A percentile compares a stretch with the other conserved stretches of the same genome.
Evolutionary conservation across 129 eudicot species (phyloP).

Genomic region (Kitagawia praeruptora): DNA sequence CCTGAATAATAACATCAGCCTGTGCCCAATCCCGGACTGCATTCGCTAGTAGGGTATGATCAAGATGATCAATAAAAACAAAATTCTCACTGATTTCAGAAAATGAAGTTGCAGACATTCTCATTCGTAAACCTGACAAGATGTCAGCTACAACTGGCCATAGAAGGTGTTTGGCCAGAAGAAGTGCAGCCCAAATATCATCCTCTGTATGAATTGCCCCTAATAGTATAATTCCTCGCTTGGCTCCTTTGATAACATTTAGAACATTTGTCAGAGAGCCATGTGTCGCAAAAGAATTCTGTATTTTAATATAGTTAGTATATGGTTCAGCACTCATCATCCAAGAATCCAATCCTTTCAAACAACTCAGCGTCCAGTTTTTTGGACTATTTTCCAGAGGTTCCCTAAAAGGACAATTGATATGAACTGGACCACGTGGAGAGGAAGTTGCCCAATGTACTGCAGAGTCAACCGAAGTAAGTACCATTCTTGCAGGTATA

Average conservation of each 20-base stretch:
- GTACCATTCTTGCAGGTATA: constrained; percentile 73
- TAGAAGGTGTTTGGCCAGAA: constrained; percentile 64
- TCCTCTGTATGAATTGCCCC: constrained; percentile 67
- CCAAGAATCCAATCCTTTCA: constrained; percentile 73
- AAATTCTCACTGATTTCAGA: constrained; percentile 30
- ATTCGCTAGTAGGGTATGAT: constrained; percentile 57
- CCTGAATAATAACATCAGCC: constrained; percentile 86
- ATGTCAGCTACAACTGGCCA: constrained; percentile 89
- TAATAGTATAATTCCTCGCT: constrained; percentile 51
- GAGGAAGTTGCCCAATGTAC: constrained; percentile 56
- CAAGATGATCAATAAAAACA: constrained; percentile 81
- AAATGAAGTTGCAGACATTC: constrained; percentile 43
- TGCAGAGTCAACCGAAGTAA: constrained; percentile 81
- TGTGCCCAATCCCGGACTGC: constrained; percentile 47
- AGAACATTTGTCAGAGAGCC: constrained; percentile 40
- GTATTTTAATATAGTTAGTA: constrained; percentile 46
- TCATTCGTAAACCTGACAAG: constrained; percentile 77
- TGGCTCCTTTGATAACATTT: constrained; percentile 49
- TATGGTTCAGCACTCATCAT: constrained; percentile 54
- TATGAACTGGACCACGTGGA: constrained; percentile 84
- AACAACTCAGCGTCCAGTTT: constrained; percentile 50
- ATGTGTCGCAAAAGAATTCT: constrained; percentile 27
- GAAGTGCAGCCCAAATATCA: constrained; percentile 84
- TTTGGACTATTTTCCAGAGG: constrained; percentile 63
- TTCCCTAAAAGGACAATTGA: constrained; percentile 87